Base-by-base conservation (phyloP, 2,329 filamentous ascomycete genomes). In the Talaromyces sp. region DNA sequence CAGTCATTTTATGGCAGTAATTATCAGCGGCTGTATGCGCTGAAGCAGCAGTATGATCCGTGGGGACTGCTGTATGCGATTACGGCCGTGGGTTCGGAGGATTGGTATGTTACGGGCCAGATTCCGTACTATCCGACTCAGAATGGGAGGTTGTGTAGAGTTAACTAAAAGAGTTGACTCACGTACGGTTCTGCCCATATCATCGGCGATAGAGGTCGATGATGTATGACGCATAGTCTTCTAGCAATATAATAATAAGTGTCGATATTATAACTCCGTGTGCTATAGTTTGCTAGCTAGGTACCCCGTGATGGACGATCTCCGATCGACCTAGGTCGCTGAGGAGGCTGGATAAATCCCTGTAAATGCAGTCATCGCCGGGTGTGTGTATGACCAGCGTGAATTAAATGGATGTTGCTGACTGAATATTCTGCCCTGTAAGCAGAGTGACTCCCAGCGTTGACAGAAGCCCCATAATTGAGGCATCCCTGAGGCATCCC, bases 11-110 rank as follows among this genome's bases (percentile, higher is more conserved):
- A 79, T 67, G 80, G 81, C 3, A 66, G 60, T 7, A 82, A 80
- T 67, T 82, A 81, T 61, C 67, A 67, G 0, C 70, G 65, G 2
- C 70, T 82, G 25, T 70, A 73, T 7, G 11, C 66, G 5, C 70
- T 82, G 38, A 82, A 82, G 74, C 68, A 72, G 11, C 77, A 78
- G 64, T 81, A 77, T 68, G 81, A 82, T 68, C 79, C 80, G 10
- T 59, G 73, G 1, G 72, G 73, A 36, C 66, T 80, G 61, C 79
- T 81, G 68, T 81, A 79, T 51, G 77, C 74, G 1, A 68, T 73
- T n/a, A 79, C 76, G 65, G 78, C 72, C 5, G 78, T 80, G 0
- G 77, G 78, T 1, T 76, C 73, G 58, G 79, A 80, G 58, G 72
- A 70, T 40, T 80, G 78, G 75, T 68, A 67, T 27, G 73, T 61